A percentile compares a stretch with the other conserved stretches of the same genome.
phyloP scores from a whole-genome alignment of 345 rosid genomes.

The Arabis alpina region DNA sequence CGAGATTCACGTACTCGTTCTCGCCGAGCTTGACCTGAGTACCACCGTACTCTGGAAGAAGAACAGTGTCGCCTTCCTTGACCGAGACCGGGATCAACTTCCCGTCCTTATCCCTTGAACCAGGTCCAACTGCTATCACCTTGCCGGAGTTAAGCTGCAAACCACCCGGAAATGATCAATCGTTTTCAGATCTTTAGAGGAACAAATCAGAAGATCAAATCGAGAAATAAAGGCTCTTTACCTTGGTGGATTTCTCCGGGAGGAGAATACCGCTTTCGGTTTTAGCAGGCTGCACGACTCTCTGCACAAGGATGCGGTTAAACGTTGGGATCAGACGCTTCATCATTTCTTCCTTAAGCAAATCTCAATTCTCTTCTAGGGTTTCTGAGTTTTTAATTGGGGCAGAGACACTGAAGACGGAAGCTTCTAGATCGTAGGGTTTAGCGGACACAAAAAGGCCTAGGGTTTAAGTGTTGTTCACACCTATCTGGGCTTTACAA shows the following conservation, averaged over 20 bases:
- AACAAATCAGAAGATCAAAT: not conserved
- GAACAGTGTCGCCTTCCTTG: slow-evolving; percentile 91
- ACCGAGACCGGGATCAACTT: slow-evolving; percentile 62
- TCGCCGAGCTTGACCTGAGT: slow-evolving; percentile 80
- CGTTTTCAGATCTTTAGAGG: not conserved
- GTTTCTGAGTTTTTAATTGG: slow-evolving; percentile 21
- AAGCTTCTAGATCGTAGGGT: slow-evolving; percentile 42
- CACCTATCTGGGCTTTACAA: slow-evolving; percentile 18
- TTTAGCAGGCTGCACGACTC: slow-evolving; percentile 76
- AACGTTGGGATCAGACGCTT: slow-evolving; percentile 77
- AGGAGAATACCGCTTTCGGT: slow-evolving; percentile 80
- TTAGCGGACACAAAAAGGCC: slow-evolving; percentile 16
- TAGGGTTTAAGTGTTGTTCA: slow-evolving; percentile 24
- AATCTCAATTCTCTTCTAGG: slow-evolving; percentile 18
- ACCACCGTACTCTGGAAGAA: slow-evolving; percentile 83
- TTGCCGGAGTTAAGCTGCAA: slow-evolving; percentile 79
- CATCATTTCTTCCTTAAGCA: slow-evolving; percentile 51
- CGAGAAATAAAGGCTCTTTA: not conserved
- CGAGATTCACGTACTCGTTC: slow-evolving; percentile 55
- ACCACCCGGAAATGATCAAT: not conserved
- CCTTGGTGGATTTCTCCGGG: slow-evolving; percentile 75
- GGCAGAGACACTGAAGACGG: slow-evolving; percentile 15
- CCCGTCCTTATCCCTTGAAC: slow-evolving; percentile 64
- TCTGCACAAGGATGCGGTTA: slow-evolving; percentile 78
- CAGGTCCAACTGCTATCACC: slow-evolving; percentile 80